Percentiles rank a stretch among this genome's conserved stretches.
phyloP scores from a whole-genome alignment of 495 filamentous ascomycete species.

The Penicillium roqueforti region DNA sequence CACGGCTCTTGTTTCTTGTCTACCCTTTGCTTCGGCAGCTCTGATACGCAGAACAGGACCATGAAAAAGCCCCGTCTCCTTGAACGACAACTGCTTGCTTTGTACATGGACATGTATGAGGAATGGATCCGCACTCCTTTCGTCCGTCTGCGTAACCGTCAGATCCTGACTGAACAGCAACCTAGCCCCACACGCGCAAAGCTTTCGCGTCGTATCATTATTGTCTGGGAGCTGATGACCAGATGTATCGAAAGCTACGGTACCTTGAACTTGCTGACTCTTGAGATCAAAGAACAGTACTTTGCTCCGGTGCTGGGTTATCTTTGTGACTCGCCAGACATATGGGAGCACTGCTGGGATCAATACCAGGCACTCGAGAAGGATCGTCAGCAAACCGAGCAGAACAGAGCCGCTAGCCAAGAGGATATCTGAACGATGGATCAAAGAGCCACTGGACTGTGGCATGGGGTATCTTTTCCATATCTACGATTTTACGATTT shows the following conservation, averaged over 20 bases:
- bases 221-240: conserved; percentile 20
- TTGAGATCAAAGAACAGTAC: conserved; percentile 11
- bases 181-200: background rate
- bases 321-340: conserved; percentile 6
- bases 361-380: background rate
- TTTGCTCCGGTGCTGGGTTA: conserved; percentile 17
- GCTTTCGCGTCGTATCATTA: conserved; percentile 14
- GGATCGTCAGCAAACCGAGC: background rate
- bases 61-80: conserved; percentile 20
- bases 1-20: background rate
- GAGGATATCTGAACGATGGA: background rate
- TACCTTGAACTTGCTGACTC: conserved; percentile 5
- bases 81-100: conserved; percentile 22
- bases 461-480: background rate
- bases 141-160: conserved; percentile 14
- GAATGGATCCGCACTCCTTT: conserved; percentile 28
- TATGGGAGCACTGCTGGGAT: conserved; percentile 16
- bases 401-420: too few species aligned
- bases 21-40: background rate
- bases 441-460: too few species aligned
- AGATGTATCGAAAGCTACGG: conserved; percentile 21
- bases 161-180: background rate
- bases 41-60: conserved; percentile 10
- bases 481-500: background rate
- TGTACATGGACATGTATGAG: conserved; percentile 28